phyloP scores from a whole-genome alignment of 2,329 filamentous ascomycete genomes.

The Sporothrix pseudoabietina region DNA sequence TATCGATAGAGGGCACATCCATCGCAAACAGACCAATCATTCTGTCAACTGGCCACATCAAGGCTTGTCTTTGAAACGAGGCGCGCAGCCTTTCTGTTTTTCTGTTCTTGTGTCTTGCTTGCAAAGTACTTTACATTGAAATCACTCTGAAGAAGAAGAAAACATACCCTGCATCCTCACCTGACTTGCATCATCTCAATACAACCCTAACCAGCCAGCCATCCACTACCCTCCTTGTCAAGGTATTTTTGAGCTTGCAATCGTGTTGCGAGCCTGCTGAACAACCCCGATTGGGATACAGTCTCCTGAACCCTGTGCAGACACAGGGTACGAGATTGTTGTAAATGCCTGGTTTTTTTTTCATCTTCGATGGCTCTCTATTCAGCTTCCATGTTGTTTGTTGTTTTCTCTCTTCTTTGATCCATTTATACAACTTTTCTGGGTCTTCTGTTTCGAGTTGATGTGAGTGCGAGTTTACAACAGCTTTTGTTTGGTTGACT shows the following conservation, averaged over 20 bases:
- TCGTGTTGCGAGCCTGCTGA: slow-evolving; percentile 2
- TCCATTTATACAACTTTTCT: not conserved
- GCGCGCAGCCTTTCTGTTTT: not conserved
- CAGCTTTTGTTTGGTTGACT: not conserved
- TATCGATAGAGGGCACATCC: too few species aligned
- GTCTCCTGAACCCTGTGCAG: not conserved
- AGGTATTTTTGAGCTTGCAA: not conserved
- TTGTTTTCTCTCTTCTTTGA: not conserved
- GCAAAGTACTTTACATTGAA: too few species aligned
- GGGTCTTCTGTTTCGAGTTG: not conserved
- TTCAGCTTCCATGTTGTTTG: not conserved
- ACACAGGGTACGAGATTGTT: not conserved
- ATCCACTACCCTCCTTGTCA: not conserved
- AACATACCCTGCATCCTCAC: not conserved
- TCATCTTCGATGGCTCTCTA: not conserved
- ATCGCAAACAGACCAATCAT: not conserved
- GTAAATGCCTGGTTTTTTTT: not conserved
- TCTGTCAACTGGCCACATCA: not conserved
- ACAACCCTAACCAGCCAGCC: not conserved
- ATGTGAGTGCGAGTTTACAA: not conserved
- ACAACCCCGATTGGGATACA: slow-evolving; percentile 1
- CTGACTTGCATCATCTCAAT: not conserved
- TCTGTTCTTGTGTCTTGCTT: not conserved
- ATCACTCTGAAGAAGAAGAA: not conserved
- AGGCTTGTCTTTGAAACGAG: not conserved